Evolutionary conservation across 352 stramenopile genomes (phyloP).

Genomic region (Globisporangium orthogonon): DNA sequence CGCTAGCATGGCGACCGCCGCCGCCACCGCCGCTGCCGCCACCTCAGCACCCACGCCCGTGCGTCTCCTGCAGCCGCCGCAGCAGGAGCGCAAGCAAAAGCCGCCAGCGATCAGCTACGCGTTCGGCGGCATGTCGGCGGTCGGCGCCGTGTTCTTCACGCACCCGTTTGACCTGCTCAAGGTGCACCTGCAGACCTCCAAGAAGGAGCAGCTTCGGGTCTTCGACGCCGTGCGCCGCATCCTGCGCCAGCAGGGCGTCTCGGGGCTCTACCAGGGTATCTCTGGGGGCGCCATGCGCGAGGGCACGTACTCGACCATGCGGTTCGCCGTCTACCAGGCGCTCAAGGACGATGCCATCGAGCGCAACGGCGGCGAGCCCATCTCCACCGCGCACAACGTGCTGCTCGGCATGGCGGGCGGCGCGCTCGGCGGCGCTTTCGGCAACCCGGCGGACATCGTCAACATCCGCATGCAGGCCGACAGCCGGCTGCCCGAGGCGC

Average conservation of each 20-base stretch:
- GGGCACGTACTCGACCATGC: slow-evolving; percentile 81
- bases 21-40: background rate
- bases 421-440: slow-evolving; percentile 55
- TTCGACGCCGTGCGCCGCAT: slow-evolving; percentile 43
- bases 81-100: slow-evolving; percentile 6
- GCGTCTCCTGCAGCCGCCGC: background rate
- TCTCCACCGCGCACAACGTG: slow-evolving; percentile 68
- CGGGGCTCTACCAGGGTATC: slow-evolving; percentile 77
- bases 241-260: slow-evolving; percentile 52
- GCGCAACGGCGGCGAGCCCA: slow-evolving; percentile 51
- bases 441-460: slow-evolving; percentile 76
- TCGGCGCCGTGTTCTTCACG: slow-evolving; percentile 81
- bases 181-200: slow-evolving; percentile 75
- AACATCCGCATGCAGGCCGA: slow-evolving; percentile 85
- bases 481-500: slow-evolving; percentile 43
- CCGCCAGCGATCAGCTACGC: slow-evolving; percentile 60
- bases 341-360: slow-evolving; percentile 74
- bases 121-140: slow-evolving; percentile 73
- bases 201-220: slow-evolving; percentile 61
- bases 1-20: background rate
- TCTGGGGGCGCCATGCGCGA: slow-evolving; percentile 73
- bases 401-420: slow-evolving; percentile 62
- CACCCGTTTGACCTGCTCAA: slow-evolving; percentile 83
- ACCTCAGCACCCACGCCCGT: background rate
- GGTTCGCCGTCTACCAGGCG: slow-evolving; percentile 79